phyloP scores from a whole-genome alignment of 805 yeast genomes.

The Candida coleopterorum region DNA sequence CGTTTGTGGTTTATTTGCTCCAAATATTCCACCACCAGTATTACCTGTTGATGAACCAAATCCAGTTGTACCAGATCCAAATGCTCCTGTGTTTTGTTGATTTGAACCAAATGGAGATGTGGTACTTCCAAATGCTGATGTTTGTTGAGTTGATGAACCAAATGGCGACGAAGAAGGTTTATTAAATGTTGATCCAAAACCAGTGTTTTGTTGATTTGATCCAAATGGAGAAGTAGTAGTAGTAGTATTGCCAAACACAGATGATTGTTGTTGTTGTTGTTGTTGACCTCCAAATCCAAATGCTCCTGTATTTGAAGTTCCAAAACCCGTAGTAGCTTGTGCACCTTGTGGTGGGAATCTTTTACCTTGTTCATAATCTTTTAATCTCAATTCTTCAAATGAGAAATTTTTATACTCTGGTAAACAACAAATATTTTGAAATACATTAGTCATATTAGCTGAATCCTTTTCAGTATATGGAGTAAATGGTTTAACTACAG shows the following conservation, averaged over 20 bases:
- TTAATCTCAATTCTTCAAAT: constrained; percentile 81
- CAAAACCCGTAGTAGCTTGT: constrained; percentile 29
- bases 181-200: constrained; percentile 9
- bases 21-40: constrained; percentile 26
- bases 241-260: constrained; percentile 34
- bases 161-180: constrained; percentile 13
- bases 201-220: constrained; percentile 9
- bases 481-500: constrained; percentile 65
- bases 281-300: constrained; percentile 15
- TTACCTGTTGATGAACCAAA: constrained; percentile 6
- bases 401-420: constrained; percentile 82
- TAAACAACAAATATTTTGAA: constrained; percentile 79
- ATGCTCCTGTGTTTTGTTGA: constrained; percentile 29
- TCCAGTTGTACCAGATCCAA: constrained; percentile 19
- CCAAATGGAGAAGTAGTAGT: constrained; percentile 29
- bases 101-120: constrained; percentile 31
- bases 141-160: constrained; percentile 13
- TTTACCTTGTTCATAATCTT: constrained; percentile 78
- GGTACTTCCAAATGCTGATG: constrained; percentile 33
- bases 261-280: constrained; percentile 9
- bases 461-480: constrained; percentile 72
- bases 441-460: constrained; percentile 42
- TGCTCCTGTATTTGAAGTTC: constrained; percentile 3
- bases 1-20: constrained; percentile 19
- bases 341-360: constrained; percentile 30